Evolutionary conservation across 129 eudicot genomes (phyloP), one percentile per base, ranked within the genome.

Genomic region (Flaveria bidentis): DNA sequence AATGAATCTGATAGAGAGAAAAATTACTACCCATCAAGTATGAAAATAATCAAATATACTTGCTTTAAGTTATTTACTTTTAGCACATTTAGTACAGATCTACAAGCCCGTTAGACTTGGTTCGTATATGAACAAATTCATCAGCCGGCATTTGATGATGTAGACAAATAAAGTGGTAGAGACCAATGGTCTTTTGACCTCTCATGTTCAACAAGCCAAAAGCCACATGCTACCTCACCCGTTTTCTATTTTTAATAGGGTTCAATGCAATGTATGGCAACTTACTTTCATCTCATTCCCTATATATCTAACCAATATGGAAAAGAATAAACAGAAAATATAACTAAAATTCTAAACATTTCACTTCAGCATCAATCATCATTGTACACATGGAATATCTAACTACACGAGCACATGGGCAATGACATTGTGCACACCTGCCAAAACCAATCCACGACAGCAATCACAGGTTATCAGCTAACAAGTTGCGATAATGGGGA

Each of bases 191-290:
- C 11, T 53, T 33, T 33, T 33, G 39, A 33, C 39, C 39, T 53
- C 65, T 17, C 78, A 42, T 58, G 58, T 73, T 20, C 68, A 23
- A 6, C 60, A 57, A 65, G 26, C 67, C 45, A 33, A 25, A 70
- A 65, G 26, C 67, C 45, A 33, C 46, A 70, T 1, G 62, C 64
- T 30, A 71, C 42, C 63, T 51, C 51, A 52, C n/a, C 41, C 28
- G 30, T 51, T 60, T 70, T 50, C 15, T 52, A 41, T 25, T 12
- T 12, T 11, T 58, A 22, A 2, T 26, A 62, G 42, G 44, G 67
- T 62, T 61, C 11, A 28, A 14, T 62, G 45, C 67, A 28, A 28
- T 62, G 30, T 13, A 62, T 62, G 18, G 67, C 44, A 62, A 28
- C 44, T 62, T 28, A 23, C 36, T 10, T 62, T 28, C 42, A 12